Evolutionary conservation across 2,329 filamentous ascomycete species (phyloP).

Genomic region (Colletotrichum trifolii): DNA sequence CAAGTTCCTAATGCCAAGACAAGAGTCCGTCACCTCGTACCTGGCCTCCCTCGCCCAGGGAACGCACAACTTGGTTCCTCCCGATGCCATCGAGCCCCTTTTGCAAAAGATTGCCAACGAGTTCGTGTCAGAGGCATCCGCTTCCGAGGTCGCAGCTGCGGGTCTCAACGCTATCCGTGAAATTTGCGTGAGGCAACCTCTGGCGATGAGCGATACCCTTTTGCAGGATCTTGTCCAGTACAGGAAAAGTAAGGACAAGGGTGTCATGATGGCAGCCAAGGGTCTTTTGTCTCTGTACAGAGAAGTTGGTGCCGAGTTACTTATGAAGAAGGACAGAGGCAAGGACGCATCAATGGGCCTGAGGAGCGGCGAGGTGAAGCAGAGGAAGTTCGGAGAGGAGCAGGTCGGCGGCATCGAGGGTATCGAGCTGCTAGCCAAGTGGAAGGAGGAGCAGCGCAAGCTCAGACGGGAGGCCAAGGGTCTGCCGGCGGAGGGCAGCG

Average conservation of each 20-base stretch:
- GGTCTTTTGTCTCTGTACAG: slow-evolving; percentile 90
- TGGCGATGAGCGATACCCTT: slow-evolving; percentile 97
- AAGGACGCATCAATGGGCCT: slow-evolving; percentile 90
- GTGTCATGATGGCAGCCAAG: slow-evolving; percentile 98
- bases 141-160: slow-evolving; percentile 89
- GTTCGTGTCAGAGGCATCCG: slow-evolving; percentile 94
- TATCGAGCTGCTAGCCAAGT: slow-evolving; percentile 88
- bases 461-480: slow-evolving; percentile 77
- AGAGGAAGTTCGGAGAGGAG: slow-evolving; percentile 86
- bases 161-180: slow-evolving; percentile 96
- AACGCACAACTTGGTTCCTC: slow-evolving; percentile 90
- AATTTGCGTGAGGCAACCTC: slow-evolving; percentile 89
- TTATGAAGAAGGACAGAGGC: slow-evolving; percentile 90
- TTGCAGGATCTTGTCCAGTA: slow-evolving; percentile 96
- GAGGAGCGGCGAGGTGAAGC: slow-evolving; percentile 77
- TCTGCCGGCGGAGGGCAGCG: slow-evolving; percentile 71
- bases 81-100: slow-evolving; percentile 89
- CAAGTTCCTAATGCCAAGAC: slow-evolving; percentile 88
- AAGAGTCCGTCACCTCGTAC: slow-evolving; percentile 92
- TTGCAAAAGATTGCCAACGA: slow-evolving; percentile 97
- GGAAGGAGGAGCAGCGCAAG: slow-evolving; percentile 90
- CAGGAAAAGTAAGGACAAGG: slow-evolving; percentile 97
- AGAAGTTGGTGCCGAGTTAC: slow-evolving; percentile 88
- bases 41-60: slow-evolving; percentile 92
- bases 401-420: slow-evolving; percentile 87